phyloP scores from a whole-genome alignment of 2,329 filamentous ascomycete genomes.

The Chaetomiaceae sp. region DNA sequence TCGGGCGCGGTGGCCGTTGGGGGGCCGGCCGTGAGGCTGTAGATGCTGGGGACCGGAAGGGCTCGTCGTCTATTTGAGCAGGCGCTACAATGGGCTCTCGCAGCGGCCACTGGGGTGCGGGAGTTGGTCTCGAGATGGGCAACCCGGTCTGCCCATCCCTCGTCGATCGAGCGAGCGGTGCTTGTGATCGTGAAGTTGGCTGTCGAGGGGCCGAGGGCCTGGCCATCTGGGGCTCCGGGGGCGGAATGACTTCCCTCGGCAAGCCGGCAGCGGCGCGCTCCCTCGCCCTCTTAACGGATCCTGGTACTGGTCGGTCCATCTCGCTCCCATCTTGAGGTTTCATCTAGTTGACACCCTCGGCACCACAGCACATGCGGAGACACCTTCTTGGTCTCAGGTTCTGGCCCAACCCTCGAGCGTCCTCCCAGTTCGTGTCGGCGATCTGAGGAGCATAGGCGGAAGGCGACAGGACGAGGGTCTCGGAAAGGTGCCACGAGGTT shows the following conservation, averaged over 20 bases:
- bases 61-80: constrained; percentile 30
- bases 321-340: constrained; percentile 51
- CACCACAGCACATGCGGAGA: constrained; percentile 24
- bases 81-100: constrained; percentile 35
- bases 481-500: constrained; percentile 12
- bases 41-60: constrained; percentile 47
- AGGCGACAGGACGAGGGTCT: not conserved
- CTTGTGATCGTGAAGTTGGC: constrained; percentile 29
- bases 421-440: constrained; percentile 11
- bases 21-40: constrained; percentile 47
- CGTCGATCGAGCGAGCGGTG: constrained; percentile 31
- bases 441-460: constrained; percentile 24
- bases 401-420: constrained; percentile 11
- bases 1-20: constrained; percentile 54
- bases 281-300: constrained; percentile 50
- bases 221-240: constrained; percentile 25
- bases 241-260: not conserved
- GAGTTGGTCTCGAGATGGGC: constrained; percentile 48
- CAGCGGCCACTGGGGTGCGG: constrained; percentile 50
- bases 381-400: constrained; percentile 20
- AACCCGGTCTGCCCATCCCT: constrained; percentile 36
- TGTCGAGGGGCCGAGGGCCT: constrained; percentile 29
- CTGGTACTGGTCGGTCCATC: constrained; percentile 42
- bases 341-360: constrained; percentile 40
- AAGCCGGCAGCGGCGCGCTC: constrained; percentile 43